Conservation (phyloP, 2,329 filamentous ascomycete species). For the Ophiostoma triangulosporum region DNA sequence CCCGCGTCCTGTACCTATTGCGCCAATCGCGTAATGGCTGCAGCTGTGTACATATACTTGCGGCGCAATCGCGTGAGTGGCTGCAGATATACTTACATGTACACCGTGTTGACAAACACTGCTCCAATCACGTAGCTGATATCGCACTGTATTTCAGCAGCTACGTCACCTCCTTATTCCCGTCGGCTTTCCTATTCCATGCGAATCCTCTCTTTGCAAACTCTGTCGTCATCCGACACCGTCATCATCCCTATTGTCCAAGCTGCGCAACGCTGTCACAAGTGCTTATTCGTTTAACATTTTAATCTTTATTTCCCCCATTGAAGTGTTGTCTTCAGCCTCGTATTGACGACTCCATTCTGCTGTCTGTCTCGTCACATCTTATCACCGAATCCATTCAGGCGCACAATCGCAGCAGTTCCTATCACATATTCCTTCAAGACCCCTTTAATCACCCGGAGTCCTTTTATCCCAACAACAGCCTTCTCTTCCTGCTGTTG, state of each 20-base stretch:
- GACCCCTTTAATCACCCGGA: too few relatives aligned
- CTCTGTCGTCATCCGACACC: conserved; percentile 8
- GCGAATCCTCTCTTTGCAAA: conserved; percentile 7
- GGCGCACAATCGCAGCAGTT: background rate
- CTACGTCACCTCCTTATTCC: conserved; percentile 14
- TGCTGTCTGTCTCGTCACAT: background rate
- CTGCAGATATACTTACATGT: too few relatives aligned
- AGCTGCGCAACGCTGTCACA: background rate
- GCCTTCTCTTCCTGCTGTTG: background rate
- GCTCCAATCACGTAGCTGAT: too few relatives aligned
- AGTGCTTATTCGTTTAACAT: background rate
- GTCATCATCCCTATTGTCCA: background rate
- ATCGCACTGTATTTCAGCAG: conserved; percentile 15
- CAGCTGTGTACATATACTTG: too few relatives aligned
- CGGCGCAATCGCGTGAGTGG: too few relatives aligned
- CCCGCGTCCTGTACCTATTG: too few relatives aligned
- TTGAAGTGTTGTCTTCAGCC: background rate
- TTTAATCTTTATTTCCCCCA: background rate
- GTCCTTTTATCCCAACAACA: too few relatives aligned
- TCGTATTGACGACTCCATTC: background rate
- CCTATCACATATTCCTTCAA: background rate
- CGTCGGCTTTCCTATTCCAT: background rate
- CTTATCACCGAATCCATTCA: background rate
- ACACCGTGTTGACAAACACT: too few relatives aligned
- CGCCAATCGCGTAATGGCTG: too few relatives aligned